phyloP scores from a whole-genome alignment of 2,329 filamentous ascomycete genomes.

The Botryotinia globosa region DNA sequence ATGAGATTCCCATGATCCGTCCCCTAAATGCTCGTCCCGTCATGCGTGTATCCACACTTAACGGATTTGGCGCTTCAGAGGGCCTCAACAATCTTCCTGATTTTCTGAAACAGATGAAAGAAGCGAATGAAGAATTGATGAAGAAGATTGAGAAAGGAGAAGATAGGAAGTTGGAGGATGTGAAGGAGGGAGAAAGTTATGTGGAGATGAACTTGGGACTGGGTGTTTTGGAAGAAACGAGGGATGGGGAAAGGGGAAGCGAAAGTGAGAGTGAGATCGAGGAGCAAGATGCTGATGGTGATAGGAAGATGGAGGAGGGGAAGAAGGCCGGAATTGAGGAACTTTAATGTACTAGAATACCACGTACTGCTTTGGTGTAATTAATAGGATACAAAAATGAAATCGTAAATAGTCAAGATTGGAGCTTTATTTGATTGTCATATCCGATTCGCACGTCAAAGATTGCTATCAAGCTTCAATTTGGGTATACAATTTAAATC shows the following conservation, averaged over 20 bases:
- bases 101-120: slow-evolving; percentile 28
- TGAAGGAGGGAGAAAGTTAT: slow-evolving; percentile 24
- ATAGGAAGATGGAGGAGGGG: slow-evolving; percentile 1
- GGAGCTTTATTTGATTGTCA: not conserved
- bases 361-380: not conserved
- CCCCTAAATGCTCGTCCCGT: slow-evolving; percentile 26
- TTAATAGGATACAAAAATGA: not conserved
- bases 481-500: not conserved
- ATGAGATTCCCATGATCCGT: slow-evolving; percentile 22
- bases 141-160: slow-evolving; percentile 24
- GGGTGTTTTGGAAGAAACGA: slow-evolving; percentile 29
- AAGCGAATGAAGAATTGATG: slow-evolving; percentile 27
- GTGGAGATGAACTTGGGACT: slow-evolving; percentile 27
- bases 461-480: not conserved
- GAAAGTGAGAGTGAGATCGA: slow-evolving; percentile 4
- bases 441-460: not conserved
- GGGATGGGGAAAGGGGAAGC: not conserved
- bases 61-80: slow-evolving; percentile 10
- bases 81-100: slow-evolving; percentile 19
- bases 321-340: slow-evolving; percentile 17
- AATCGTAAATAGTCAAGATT: not conserved
- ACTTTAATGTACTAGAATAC: not conserved
- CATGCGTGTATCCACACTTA: slow-evolving; percentile 25
- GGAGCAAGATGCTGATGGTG: slow-evolving; percentile 11
- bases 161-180: slow-evolving; percentile 12